These are phyloP conservation scores for Cochlearia excelsa DNA, from an alignment of 345 rosid species.

Conservation along the genomic window DNA sequence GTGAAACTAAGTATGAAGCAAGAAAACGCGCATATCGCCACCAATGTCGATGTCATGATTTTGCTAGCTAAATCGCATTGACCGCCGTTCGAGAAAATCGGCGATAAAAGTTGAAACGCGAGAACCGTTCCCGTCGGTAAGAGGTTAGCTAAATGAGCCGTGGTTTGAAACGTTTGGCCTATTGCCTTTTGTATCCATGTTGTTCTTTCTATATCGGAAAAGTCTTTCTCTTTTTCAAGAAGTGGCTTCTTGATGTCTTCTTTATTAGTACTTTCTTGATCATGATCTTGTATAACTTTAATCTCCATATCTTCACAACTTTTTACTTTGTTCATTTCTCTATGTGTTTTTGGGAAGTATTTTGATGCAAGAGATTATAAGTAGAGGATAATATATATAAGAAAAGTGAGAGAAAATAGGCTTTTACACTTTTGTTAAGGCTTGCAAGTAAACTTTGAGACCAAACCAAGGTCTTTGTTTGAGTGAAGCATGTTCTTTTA, in stretches of 20 bases:
- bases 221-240: constrained; percentile 32
- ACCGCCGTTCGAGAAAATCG: constrained; percentile 76
- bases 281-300: not conserved
- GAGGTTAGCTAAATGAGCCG: constrained; percentile 83
- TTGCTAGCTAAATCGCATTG: constrained; percentile 55
- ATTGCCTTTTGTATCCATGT: constrained; percentile 68
- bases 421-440: constrained; percentile 29
- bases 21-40: constrained; percentile 62
- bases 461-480: constrained; percentile 32
- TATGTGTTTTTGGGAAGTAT: constrained; percentile 13
- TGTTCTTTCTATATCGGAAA: constrained; percentile 44
- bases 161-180: constrained; percentile 79
- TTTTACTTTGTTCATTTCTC: constrained; percentile 3
- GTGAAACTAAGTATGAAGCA: constrained; percentile 73
- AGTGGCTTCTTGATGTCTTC: constrained; percentile 44
- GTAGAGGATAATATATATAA: constrained; percentile 6
- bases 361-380: constrained; percentile 23
- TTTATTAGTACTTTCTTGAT: not conserved
- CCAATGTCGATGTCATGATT: constrained; percentile 55
- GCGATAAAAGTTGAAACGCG: constrained; percentile 81
- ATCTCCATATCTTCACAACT: constrained; percentile 39
- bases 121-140: constrained; percentile 93
- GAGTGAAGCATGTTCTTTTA: constrained; percentile 32
- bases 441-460: constrained; percentile 67
- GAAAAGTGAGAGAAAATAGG: constrained; percentile 14